Percentiles rank a stretch among this genome's conserved stretches.
phyloP scores from a whole-genome alignment of 2,329 filamentous ascomycete species.

The Aquanectria penicillioides region DNA sequence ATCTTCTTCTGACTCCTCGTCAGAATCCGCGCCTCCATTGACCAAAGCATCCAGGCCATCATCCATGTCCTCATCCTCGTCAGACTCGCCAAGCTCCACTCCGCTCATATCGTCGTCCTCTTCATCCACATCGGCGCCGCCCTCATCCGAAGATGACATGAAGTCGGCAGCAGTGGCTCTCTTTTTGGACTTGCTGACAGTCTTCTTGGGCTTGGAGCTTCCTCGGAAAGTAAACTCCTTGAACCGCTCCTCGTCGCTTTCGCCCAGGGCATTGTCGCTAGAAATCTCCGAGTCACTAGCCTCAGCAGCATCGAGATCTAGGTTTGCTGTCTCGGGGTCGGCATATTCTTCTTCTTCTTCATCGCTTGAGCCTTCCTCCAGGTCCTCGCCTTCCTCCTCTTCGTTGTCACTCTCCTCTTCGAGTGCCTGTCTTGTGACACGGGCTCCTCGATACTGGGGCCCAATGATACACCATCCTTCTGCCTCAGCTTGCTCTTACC shows the following conservation, averaged over 20 bases:
- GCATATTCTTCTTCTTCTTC: slow-evolving; percentile 59
- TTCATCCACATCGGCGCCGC: slow-evolving; percentile 46
- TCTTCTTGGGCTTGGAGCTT: slow-evolving; percentile 61
- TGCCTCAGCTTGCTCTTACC: slow-evolving; percentile 87
- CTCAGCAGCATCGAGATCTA: slow-evolving; percentile 60
- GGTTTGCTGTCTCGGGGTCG: slow-evolving; percentile 65
- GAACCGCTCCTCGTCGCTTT: slow-evolving; percentile 86
- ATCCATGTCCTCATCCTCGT: slow-evolving; percentile 51
- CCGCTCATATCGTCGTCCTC: slow-evolving; percentile 47
- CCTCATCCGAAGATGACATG: slow-evolving; percentile 60
- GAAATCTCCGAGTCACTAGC: slow-evolving; percentile 70
- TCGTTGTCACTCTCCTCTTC: slow-evolving; percentile 66
- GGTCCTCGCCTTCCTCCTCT: slow-evolving; percentile 57
- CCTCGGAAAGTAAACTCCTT: slow-evolving; percentile 75
- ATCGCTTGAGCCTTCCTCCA: slow-evolving; percentile 54
- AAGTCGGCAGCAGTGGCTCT: slow-evolving; percentile 66
- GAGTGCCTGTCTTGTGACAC: slow-evolving; percentile 76
- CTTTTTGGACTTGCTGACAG: slow-evolving; percentile 48
- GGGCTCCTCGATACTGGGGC: slow-evolving; percentile 83
- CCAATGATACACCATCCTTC: slow-evolving; percentile 74
- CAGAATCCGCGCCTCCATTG: slow-evolving; percentile 45
- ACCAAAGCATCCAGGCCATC: slow-evolving; percentile 49
- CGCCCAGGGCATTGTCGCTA: slow-evolving; percentile 77
- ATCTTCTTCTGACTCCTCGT: slow-evolving; percentile 48
- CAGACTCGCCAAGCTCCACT: slow-evolving; percentile 51